These are phyloP conservation scores for Rhazya stricta DNA, from an alignment of 257 asterid species.

Conservation along the genomic window DNA sequence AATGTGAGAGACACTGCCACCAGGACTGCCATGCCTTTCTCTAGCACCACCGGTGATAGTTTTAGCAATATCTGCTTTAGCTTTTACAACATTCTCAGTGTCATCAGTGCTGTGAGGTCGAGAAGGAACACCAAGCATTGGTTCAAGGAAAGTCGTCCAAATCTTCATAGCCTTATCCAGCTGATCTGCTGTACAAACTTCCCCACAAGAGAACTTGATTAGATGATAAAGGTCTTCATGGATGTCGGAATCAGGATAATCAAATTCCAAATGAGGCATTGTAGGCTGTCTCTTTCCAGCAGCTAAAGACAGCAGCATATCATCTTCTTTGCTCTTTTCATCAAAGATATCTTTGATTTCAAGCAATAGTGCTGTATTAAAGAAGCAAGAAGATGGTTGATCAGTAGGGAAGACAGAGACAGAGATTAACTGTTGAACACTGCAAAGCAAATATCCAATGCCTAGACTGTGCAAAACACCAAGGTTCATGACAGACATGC, in stretches of 20 bases:
- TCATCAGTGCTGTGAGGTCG: conserved; percentile 38
- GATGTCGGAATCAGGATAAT: conserved; percentile 68
- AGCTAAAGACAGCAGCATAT: conserved; percentile 47
- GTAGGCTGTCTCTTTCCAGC: conserved; percentile 61
- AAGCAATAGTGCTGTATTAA: conserved; percentile 57
- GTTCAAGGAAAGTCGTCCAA: conserved; percentile 79
- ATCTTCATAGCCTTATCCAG: conserved; percentile 63
- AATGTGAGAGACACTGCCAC: conserved; percentile 28
- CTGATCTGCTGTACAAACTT: conserved; percentile 78
- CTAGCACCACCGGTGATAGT: conserved; percentile 23
- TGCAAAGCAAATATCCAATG: not conserved
- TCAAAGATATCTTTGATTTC: conserved; percentile 70
- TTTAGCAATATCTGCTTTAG: conserved; percentile 24
- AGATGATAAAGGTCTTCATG: conserved; percentile 79
- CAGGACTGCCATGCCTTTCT: conserved; percentile 34
- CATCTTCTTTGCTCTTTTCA: conserved; percentile 55
- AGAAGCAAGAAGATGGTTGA: conserved; percentile 22
- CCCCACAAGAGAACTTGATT: conserved; percentile 68
- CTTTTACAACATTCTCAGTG: conserved; percentile 29
- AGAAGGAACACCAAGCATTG: conserved; percentile 58
- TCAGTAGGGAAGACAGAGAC: not conserved
- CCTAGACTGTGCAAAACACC: not conserved
- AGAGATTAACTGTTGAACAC: not conserved
- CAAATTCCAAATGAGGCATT: conserved; percentile 58
- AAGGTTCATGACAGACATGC: not conserved